These are phyloP conservation scores for Olyra latifolia DNA, from an alignment of 176 grass and related monocot species.

Conservation along the genomic window DNA sequence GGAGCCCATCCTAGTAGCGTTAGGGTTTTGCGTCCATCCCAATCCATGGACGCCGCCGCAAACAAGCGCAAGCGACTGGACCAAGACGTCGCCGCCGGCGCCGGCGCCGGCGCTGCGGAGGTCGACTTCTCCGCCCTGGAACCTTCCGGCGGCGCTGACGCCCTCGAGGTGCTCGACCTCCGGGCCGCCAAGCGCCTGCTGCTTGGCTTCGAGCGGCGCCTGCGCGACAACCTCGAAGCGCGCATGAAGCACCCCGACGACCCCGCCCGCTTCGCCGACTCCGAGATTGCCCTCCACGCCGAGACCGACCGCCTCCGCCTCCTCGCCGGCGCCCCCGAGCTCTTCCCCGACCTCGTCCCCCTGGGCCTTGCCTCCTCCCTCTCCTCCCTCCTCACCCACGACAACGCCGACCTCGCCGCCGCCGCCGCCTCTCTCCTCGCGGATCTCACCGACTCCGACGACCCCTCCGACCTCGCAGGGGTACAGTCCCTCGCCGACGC, in stretches of 20 bases:
- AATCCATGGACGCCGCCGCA: constrained; percentile 12
- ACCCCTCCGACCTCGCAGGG: constrained; percentile 55
- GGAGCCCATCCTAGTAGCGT: neutral
- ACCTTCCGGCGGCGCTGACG: constrained; percentile 40
- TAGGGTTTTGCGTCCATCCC: constrained; percentile 19
- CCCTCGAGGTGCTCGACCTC: constrained; percentile 77
- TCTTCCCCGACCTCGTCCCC: constrained; percentile 79
- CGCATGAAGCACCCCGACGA: constrained; percentile 90
- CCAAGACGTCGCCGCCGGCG: neutral
- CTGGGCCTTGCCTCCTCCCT: constrained; percentile 70
- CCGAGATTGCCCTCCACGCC: constrained; percentile 80
- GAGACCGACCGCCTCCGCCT: constrained; percentile 78
- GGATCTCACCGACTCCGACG: constrained; percentile 88
- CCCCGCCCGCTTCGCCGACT: constrained; percentile 81
- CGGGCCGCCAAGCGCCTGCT: constrained; percentile 80
- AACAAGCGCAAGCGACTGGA: constrained; percentile 65
- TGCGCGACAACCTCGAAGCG: constrained; percentile 89
- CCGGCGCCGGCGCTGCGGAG: neutral
- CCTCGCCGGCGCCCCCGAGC: constrained; percentile 79
- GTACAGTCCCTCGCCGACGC: constrained; percentile 63
- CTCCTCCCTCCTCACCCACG: constrained; percentile 75
- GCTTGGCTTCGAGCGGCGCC: constrained; percentile 81
- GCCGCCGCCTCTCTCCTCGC: constrained; percentile 78
- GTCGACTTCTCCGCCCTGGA: constrained; percentile 62
- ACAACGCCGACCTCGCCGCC: constrained; percentile 80